phyloP scores from a whole-genome alignment of 2,329 filamentous ascomycete genomes.

The Fusarium sp. region DNA sequence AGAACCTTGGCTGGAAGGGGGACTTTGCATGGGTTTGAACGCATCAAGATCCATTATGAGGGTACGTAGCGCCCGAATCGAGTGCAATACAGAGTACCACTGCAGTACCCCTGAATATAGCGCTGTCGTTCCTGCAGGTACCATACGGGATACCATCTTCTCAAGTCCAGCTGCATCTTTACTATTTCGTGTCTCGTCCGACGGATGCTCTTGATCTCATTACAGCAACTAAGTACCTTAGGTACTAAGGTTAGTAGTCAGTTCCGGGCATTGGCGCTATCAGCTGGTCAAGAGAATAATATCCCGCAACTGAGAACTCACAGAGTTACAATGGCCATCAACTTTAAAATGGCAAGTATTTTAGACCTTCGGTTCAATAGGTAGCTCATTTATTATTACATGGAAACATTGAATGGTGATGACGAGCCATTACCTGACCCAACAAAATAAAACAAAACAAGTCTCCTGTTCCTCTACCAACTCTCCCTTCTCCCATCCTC shows the following conservation, averaged over 20 bases:
- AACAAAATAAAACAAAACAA: slow-evolving; percentile 4
- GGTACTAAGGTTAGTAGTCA: too few relatives aligned
- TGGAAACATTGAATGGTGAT: slow-evolving; percentile 2
- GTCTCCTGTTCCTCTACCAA: slow-evolving; percentile 1
- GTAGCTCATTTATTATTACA: neutral
- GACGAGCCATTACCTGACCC: neutral
- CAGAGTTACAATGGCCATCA: neutral
- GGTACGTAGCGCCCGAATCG: neutral
- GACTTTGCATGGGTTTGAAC: slow-evolving; percentile 18
- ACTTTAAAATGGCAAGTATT: neutral
- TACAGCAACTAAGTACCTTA: too few relatives aligned
- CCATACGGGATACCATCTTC: slow-evolving; percentile 8
- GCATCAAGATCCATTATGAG: slow-evolving; percentile 20
- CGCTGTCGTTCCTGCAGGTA: slow-evolving; percentile 47
- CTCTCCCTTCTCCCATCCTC: neutral
- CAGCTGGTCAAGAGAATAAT: slow-evolving; percentile 4
- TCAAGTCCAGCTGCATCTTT: neutral
- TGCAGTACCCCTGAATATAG: slow-evolving; percentile 38
- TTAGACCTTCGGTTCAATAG: neutral
- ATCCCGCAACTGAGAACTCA: slow-evolving; percentile 7
- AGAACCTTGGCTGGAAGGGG: slow-evolving; percentile 16
- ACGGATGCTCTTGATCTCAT: neutral
- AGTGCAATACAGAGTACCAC: slow-evolving; percentile 9
- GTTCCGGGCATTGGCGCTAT: neutral
- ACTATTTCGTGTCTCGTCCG: neutral